Base-by-base conservation (phyloP, 1,284 basidiomycete species). In the Bondarzewia mesenterica region DNA sequence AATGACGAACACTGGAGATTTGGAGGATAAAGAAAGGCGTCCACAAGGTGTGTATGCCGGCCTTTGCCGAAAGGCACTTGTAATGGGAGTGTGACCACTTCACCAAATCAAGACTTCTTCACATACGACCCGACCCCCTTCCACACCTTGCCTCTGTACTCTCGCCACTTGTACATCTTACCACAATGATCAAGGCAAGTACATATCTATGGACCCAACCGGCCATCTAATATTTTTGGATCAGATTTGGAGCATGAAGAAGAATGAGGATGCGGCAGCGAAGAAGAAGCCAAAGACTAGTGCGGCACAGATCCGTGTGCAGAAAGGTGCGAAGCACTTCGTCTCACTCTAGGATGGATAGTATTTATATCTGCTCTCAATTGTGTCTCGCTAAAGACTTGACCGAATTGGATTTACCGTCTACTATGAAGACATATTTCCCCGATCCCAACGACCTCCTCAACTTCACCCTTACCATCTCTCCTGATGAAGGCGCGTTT, bases 191-290 rank as follows among this genome's bases (percentile, higher is more conserved):
- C 54, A 81, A 81, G 70, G 80, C 75, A 54, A 45, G 54, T 52
- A 1, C 5, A 4, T 15, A n/a, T 8, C n/a, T 14, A 22, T n/a
- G 18, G 16, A 29, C 22, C 22, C 4, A 36, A 25, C 3, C n/a
- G n/a, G n/a, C n/a, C 37, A 7, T 37, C 20, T 8, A 16, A 45
- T 7, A 10, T 18, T 44, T 38, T 15, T 40, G 25, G 25, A 23
- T 35, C 58, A 97, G 93, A 95, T 97, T 62, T 96, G 93, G 88
- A 90, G 84, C 58, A 89, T 97, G 83, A 96, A 96, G 82, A 95
- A 96, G 83, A 89, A 82, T 60, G 89, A 94, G 73, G 89, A 94
- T 63, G 89, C 89, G 50, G 89, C 90, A 47, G 83, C 86, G 15
- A 95, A 93, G 84, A 94, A 84, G 80, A 91, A 88, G 75, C 93